Percentiles rank a stretch among this genome's conserved stretches.
Conservation (phyloP, 1,139 yeast genomes). For the Yamadazyma dendronema region DNA sequence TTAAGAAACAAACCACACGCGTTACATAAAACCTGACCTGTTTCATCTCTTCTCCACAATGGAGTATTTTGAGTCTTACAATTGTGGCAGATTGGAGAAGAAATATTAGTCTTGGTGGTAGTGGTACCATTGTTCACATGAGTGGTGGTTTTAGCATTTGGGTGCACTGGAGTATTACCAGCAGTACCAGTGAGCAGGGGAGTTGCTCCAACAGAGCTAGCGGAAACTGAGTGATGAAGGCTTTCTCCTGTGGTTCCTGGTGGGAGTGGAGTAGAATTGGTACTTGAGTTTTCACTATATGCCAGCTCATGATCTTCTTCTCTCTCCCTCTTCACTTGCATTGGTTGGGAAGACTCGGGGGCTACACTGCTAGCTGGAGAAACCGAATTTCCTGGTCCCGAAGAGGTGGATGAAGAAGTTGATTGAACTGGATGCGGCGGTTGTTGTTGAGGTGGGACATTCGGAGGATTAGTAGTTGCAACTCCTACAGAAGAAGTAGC, state of each 20-base stretch:
- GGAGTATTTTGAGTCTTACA: constrained; percentile 94
- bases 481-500: background rate
- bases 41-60: constrained; percentile 90
- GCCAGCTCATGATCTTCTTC: background rate
- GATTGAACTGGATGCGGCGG: no score
- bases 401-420: no score
- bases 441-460: no score
- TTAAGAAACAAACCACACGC: constrained; percentile 93
- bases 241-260: constrained; percentile 1
- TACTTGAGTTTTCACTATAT: background rate
- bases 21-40: constrained; percentile 90
- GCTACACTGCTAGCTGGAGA: no score
- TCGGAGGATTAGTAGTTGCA: no score
- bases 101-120: constrained; percentile 47
- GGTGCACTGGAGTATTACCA: constrained; percentile 31
- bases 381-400: no score
- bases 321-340: no score
- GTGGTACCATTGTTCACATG: constrained; percentile 45
- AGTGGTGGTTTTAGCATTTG: constrained; percentile 50
- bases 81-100: constrained; percentile 79
- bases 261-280: background rate
- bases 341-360: no score
- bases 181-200: background rate
- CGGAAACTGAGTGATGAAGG: background rate
- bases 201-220: constrained; percentile 1